Evolutionary conservation across 495 filamentous ascomycete species (phyloP), one percentile per base, ranked within the genome.

Genomic region (Penicillium atrosanguineum): DNA sequence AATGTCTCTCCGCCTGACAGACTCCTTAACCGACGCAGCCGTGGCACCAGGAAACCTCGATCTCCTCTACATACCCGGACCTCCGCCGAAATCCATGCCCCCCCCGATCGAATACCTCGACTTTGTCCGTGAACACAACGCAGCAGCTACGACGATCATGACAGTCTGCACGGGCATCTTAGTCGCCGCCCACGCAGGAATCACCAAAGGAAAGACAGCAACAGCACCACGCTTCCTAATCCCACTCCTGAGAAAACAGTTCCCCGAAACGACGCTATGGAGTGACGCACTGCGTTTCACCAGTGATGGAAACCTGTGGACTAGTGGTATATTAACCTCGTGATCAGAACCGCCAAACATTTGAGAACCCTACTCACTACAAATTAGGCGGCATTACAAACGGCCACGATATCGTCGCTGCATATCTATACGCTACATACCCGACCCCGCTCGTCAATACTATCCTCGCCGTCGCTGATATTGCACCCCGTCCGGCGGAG

Each of bases 301-400:
- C 14, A 63, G 69, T 37, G 81, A 85, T 64, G 83, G 81, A n/a
- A 82, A 80, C 58, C 57, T 87, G 16, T 85, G 83, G 83, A 76
- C 73, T 12, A 71, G 78, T 54, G 83, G 82, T 85, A 71, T 46
- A 79, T 51, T n/a, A 29, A 44, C 34, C 15, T 45, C 20, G 12
- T 12, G 31, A 34, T 15, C 28, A 12, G 31, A 34, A 31, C 28
- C 23, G 2, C 23, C 23, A 2, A 23, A 2, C 5, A 5, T 23
- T 23, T 23, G 5, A 34, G 14, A 12, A 34, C 1, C 11, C 23
- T 45, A 4, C 31, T 31, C 23, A 23, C 23, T 23, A 23, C 23
- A 4, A 4, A 34, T 2, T 40, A 84, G 81, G 81, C 8, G 82
- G 81, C 40, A 72, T 87, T 21, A 86, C 83, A 21, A 86, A 85